Evolutionary conservation across 2,329 filamentous ascomycete genomes (phyloP).

Genomic region (Camillea tinctor): DNA sequence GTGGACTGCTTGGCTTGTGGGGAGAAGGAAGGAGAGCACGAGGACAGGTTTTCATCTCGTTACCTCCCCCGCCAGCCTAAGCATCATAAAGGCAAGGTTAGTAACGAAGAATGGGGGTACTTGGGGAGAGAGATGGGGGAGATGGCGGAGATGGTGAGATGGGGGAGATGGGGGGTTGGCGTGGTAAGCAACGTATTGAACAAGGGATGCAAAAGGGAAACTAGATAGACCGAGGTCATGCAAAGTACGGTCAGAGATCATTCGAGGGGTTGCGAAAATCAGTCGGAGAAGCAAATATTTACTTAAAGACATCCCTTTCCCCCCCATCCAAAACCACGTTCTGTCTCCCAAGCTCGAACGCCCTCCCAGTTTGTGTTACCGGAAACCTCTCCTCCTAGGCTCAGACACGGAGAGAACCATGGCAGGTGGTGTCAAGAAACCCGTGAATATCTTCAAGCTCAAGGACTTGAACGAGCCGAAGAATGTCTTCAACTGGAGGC

Average conservation of each 20-base stretch:
- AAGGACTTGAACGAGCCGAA: conserved; percentile 64
- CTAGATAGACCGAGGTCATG: neutral
- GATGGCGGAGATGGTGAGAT: no score
- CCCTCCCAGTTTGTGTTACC: neutral
- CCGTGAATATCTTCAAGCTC: conserved; percentile 60
- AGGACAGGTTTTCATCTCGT: no score
- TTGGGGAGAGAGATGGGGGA: no score
- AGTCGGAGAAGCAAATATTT: neutral
- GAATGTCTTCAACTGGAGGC: conserved; percentile 72
- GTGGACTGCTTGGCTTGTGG: neutral
- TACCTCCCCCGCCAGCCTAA: no score
- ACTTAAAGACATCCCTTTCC: neutral
- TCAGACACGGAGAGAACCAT: conserved; percentile 16
- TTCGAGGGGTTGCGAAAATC: neutral
- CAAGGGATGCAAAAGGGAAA: neutral
- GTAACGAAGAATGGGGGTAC: no score
- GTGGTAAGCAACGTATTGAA: no score
- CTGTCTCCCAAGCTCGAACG: neutral
- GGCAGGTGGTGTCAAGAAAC: conserved; percentile 34
- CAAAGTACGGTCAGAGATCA: neutral
- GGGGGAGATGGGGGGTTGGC: no score
- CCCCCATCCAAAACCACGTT: neutral
- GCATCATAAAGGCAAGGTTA: no score
- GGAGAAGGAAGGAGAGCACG: neutral
- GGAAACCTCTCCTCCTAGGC: neutral